These are phyloP conservation scores for Bullera alba DNA, from an alignment of 768 basidiomycete species.

Conservation along the genomic window DNA sequence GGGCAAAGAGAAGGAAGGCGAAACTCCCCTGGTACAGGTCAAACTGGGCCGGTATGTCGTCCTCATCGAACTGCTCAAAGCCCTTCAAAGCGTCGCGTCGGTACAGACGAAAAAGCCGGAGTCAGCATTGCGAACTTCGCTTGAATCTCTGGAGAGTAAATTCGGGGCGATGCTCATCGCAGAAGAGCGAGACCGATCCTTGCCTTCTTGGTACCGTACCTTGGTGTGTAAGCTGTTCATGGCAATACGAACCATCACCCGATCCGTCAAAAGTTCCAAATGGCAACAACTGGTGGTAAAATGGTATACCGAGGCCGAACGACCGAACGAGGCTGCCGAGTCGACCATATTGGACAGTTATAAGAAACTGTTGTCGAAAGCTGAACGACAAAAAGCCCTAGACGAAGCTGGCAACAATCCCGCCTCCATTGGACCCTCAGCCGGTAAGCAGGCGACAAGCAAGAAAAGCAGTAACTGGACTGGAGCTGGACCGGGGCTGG, in stretches of 20 bases:
- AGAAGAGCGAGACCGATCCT: slow-evolving; percentile 14
- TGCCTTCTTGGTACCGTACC: slow-evolving; percentile 17
- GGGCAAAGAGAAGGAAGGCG: slow-evolving; percentile 24
- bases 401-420: too few species aligned
- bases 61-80: slow-evolving; percentile 18
- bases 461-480: too few species aligned
- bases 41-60: slow-evolving; percentile 33
- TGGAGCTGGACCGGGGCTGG: too few species aligned
- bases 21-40: slow-evolving; percentile 7
- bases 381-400: too few species aligned
- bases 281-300: too few species aligned
- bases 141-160: slow-evolving; percentile 20
- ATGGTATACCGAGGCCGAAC: too few species aligned
- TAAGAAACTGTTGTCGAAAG: too few species aligned
- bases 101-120: slow-evolving; percentile 2
- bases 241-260: slow-evolving; percentile 13
- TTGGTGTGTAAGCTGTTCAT: slow-evolving; percentile 22
- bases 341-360: too few species aligned
- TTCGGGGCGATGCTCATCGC: slow-evolving; percentile 12
- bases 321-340: too few species aligned
- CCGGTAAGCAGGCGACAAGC: too few species aligned
- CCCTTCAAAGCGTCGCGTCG: slow-evolving; percentile 14
- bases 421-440: too few species aligned
- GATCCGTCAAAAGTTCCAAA: slow-evolving; percentile 19
- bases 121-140: slow-evolving; percentile 14